Percentiles rank a stretch among this genome's conserved stretches.
These are phyloP conservation scores for Xerocomus minutiporus DNA, from an alignment of 1,284 basidiomycete species.

Conservation along the genomic window DNA sequence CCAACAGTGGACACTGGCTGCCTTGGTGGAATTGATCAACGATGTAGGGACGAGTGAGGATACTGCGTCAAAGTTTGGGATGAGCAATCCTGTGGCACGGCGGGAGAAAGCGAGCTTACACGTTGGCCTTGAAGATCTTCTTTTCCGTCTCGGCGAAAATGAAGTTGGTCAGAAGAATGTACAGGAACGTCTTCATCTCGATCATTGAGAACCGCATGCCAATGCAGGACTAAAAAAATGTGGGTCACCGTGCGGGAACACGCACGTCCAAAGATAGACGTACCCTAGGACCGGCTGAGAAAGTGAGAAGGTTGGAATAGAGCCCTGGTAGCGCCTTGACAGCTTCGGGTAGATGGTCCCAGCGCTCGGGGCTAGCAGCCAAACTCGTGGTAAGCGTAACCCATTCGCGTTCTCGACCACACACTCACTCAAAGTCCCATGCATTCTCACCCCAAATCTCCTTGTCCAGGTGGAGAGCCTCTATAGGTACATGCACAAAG, in stretches of 20 bases:
- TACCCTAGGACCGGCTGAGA: constrained; percentile 75
- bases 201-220: constrained; percentile 75
- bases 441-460: constrained; percentile 72
- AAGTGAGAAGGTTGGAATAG: constrained; percentile 65
- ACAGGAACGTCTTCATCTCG: constrained; percentile 74
- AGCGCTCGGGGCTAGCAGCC: constrained; percentile 62
- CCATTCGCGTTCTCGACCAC: background rate
- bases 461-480: constrained; percentile 72
- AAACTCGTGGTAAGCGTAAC: background rate
- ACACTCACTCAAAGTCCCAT: constrained; percentile 68
- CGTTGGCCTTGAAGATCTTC: constrained; percentile 62
- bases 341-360: constrained; percentile 67
- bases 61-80: constrained; percentile 37
- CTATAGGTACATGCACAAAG: constrained; percentile 70
- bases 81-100: background rate
- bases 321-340: constrained; percentile 61
- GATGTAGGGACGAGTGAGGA: constrained; percentile 69
- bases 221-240: constrained; percentile 59
- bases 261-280: constrained; percentile 22
- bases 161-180: constrained; percentile 63
- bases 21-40: constrained; percentile 56
- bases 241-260: background rate
- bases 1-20: constrained; percentile 62
- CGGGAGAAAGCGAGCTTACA: constrained; percentile 42
- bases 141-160: constrained; percentile 52